Base-by-base conservation (phyloP, 306 rosid genomes). In the Corylus avellana region DNA sequence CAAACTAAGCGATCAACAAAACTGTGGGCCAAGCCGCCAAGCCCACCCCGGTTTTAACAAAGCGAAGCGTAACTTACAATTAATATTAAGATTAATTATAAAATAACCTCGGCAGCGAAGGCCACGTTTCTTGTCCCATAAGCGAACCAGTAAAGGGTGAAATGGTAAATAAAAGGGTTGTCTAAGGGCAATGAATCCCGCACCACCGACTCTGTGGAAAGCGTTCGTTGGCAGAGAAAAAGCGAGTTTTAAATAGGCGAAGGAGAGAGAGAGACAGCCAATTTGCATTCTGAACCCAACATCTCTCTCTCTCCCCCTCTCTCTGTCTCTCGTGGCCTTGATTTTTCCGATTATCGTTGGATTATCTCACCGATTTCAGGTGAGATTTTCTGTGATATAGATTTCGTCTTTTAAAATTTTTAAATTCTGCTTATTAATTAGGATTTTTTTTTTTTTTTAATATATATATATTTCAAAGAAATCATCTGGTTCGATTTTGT, bases 201-300 rank as follows among this genome's bases (percentile, higher is more conserved):
- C 14, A 69, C 20, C 84, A 75, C 84, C 76, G 81, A 75, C 88
- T 75, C 22, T 64, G 84, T 73, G 86, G 79, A 85, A 67, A 72
- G 73, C 66, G 51, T 63, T 78, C 64, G 78, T 79, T 81, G 73
- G 80, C 68, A 66, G 61, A 57, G 63, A 18, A 70, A 58, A 32
- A 62, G 69, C 55, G 48, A 44, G 68, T 72, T 81, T 73, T 74
- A 74, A 80, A 81, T 80, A 68, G 49, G 68, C 25, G 17, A 56
- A 32, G 12, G 49, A 49, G 58, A 71, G 32, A 71, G n/a, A 56
- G 9, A 39, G 22, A 63, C 46, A 49, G 64, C 35, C 77, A 47
- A 29, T 70, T 59, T 25, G 51, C 80, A 44, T 44, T 32, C 1
- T 51, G 46, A n/a, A 29, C 74, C 57, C 84, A 29, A 44, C 20